Conservation (phyloP, 2,329 filamentous ascomycete genomes). For the Aureobasidium sp. region DNA sequence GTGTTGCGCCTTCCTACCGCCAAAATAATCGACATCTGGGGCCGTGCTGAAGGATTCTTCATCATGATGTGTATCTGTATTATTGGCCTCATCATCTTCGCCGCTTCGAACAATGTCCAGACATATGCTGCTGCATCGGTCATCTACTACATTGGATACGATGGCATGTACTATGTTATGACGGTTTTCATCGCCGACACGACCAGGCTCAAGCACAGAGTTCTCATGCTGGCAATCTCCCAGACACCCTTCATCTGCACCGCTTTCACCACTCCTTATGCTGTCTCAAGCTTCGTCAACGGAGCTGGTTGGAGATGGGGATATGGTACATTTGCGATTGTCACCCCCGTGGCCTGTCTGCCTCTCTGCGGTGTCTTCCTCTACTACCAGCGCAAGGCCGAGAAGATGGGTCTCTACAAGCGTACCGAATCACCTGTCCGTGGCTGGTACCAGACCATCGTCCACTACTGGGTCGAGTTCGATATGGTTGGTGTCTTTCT, state of each 20-base stretch:
- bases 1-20: slow-evolving; percentile 19
- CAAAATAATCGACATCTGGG: slow-evolving; percentile 21
- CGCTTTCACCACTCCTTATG: slow-evolving; percentile 23
- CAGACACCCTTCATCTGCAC: slow-evolving; percentile 30
- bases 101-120: slow-evolving; percentile 19
- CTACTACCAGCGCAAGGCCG: slow-evolving; percentile 25
- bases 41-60: slow-evolving; percentile 20
- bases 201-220: slow-evolving; percentile 26
- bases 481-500: slow-evolving; percentile 25
- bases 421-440: background rate
- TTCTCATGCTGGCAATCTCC: slow-evolving; percentile 27
- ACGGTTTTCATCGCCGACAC: slow-evolving; percentile 22
- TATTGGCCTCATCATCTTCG: slow-evolving; percentile 22
- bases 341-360: slow-evolving; percentile 25
- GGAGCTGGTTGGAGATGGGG: slow-evolving; percentile 26
- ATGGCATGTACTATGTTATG: slow-evolving; percentile 18
- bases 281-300: slow-evolving; percentile 17
- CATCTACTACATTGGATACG: slow-evolving; percentile 23
- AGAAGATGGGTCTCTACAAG: slow-evolving; percentile 25
- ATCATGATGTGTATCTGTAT: slow-evolving; percentile 18
- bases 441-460: background rate
- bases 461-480: slow-evolving; percentile 11
- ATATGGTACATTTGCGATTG: slow-evolving; percentile 28
- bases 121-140: slow-evolving; percentile 22
- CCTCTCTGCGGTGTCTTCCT: slow-evolving; percentile 26